Base-by-base conservation (phyloP, 1,139 yeast species). In the Geotrichum cucujoidarum region DNA sequence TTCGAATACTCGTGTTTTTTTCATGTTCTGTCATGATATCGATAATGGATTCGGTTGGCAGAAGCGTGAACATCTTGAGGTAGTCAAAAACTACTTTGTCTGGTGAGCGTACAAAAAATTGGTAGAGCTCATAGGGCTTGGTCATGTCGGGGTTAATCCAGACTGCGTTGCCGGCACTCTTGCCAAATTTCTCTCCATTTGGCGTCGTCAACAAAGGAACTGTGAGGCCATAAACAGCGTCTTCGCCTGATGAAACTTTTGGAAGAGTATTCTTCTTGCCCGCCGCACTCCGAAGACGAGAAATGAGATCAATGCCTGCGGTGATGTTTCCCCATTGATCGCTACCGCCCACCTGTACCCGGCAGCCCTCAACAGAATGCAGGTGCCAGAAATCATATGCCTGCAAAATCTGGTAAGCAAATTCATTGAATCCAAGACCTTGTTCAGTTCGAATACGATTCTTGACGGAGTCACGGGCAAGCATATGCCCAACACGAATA, bases 281-380 rank as follows among this genome's bases (percentile, higher is more conserved):
- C 3, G 44, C 42, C 27, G 42, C 52, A 7, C 43, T 17, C 13
- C 50, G 43, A 47, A 87, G 65, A 55, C 96, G 71, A 1, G 83
- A 74, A 39, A 92, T 88, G 51, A 94, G 72, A 61, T 92, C 98
- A 43, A 87, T 78, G 0, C 99, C 99, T 0, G 97, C 97, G 4
- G 95, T 88, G 54, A 94, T 94, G 60, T 92, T 92, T 1, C 99
- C 99, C 92, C 97, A 92, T 66, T 92, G 99, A 63, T 92, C 98
- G 62, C 85, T 89, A 7, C 99, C 99, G 14, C 99, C 99, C 22
- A 94, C 80, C 67, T 92, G 97, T 31, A 89, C 66, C 43, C 75
- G 72, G 38, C 92, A 94, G 2, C 72, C 68, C 34, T 78, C 70
- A 14, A 75, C 64, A 40, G 74, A 74, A 68, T 80, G 80, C 55